Conservation (phyloP, 139 green algal species). For the Chlorella sp. region DNA sequence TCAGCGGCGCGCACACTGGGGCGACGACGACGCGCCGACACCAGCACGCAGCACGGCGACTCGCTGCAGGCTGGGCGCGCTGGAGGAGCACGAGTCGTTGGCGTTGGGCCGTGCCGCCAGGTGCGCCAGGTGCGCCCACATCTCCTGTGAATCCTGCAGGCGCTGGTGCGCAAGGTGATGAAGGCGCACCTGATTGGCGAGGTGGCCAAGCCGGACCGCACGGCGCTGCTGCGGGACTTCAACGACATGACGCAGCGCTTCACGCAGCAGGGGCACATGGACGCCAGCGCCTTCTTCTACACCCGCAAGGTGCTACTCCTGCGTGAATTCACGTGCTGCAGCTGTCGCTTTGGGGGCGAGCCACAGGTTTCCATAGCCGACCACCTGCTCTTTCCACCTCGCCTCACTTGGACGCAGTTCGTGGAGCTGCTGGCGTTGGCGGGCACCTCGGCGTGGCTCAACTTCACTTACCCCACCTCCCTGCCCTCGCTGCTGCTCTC, state of each 20-base stretch:
- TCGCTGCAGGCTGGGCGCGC: too few relatives aligned
- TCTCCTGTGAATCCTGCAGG: too few relatives aligned
- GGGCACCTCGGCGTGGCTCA: constrained; percentile 6
- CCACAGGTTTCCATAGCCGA: too few relatives aligned
- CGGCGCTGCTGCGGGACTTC: constrained; percentile 48
- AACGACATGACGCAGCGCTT: constrained; percentile 40
- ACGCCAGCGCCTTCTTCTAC: constrained; percentile 49
- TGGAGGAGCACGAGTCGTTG: too few relatives aligned
- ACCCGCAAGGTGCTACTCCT: constrained; percentile 37
- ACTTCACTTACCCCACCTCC: constrained; percentile 8
- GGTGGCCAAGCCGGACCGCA: constrained; percentile 1
- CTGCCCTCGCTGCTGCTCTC: constrained; percentile 9
- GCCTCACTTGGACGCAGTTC: too few relatives aligned
- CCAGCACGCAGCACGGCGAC: too few relatives aligned
- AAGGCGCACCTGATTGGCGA: constrained; percentile 43
- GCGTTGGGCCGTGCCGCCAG: too few relatives aligned
- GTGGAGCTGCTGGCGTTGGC: constrained; percentile 2
- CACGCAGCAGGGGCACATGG: constrained; percentile 40
- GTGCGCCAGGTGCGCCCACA: too few relatives aligned
- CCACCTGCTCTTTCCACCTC: too few relatives aligned
- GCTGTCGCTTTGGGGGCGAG: constrained; percentile 4
- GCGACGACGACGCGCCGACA: too few relatives aligned
- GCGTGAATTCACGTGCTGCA: too few relatives aligned
- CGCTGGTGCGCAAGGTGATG: constrained; percentile 41
- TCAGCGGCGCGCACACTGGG: constrained; percentile 10